Percentiles rank a stretch among this genome's conserved stretches.
phyloP scores from a whole-genome alignment of 2,329 filamentous ascomycete genomes.

The Aureobasidium pullulans region DNA sequence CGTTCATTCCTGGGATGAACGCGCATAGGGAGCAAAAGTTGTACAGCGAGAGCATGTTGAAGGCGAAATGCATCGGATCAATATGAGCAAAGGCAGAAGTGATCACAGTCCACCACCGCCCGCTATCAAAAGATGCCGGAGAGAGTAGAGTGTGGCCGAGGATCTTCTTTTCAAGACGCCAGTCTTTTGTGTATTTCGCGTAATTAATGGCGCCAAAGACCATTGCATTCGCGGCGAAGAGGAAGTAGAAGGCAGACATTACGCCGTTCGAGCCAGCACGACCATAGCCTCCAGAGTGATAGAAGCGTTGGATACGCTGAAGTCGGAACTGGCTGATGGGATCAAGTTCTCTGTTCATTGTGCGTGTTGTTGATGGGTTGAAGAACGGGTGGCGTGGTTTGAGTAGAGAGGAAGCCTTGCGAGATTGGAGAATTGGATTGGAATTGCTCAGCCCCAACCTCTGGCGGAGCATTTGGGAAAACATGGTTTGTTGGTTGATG shows the following conservation, averaged over 20 bases:
- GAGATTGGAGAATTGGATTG: neutral
- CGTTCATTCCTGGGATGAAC: constrained; percentile 23
- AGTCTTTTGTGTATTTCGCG: constrained; percentile 18
- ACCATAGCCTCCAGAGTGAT: neutral
- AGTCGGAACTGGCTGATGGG: neutral
- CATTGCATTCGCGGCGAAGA: constrained; percentile 35
- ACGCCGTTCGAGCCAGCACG: neutral
- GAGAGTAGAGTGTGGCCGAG: constrained; percentile 29
- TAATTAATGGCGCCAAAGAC: constrained; percentile 34
- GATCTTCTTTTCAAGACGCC: constrained; percentile 17
- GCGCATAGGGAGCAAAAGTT: constrained; percentile 31
- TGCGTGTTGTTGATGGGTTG: neutral
- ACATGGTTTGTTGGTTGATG: neutral
- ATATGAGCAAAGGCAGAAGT: constrained; percentile 35
- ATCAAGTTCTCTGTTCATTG: neutral
- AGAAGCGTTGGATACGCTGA: neutral
- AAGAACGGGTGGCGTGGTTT: constrained; percentile 7
- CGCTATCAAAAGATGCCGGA: constrained; percentile 21
- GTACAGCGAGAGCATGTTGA: constrained; percentile 37
- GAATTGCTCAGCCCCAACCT: neutral
- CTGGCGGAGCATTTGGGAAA: constrained; percentile 4
- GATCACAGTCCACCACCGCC: constrained; percentile 32
- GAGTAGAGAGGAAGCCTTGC: neutral
- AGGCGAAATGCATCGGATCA: constrained; percentile 28
- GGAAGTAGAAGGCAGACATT: constrained; percentile 24